These are phyloP conservation scores for Fusarium sp. DNA, from an alignment of 2,329 filamentous ascomycete species.

Conservation along the genomic window DNA sequence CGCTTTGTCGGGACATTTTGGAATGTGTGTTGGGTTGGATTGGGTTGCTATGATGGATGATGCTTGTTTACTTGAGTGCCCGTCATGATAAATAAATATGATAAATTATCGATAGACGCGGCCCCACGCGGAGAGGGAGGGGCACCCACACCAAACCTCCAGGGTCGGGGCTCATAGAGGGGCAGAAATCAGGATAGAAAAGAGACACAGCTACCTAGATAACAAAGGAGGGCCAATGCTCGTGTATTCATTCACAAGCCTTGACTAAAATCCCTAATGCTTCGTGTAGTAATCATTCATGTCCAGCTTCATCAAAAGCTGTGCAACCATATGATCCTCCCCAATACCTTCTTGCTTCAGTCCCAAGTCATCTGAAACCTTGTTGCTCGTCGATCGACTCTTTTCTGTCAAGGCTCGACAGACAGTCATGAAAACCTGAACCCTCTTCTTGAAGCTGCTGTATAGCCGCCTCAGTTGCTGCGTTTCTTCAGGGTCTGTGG, in stretches of 20 bases:
- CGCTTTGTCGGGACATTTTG: conserved; percentile 60
- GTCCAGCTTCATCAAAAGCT: conserved; percentile 74
- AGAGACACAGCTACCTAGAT: not conserved
- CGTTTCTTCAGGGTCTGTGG: conserved; percentile 13
- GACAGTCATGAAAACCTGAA: conserved; percentile 77
- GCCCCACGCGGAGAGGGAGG: conserved; percentile 50
- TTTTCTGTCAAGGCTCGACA: conserved; percentile 74
- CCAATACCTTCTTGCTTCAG: conserved; percentile 51
- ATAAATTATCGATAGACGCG: no score
- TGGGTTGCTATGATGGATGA: conserved; percentile 9
- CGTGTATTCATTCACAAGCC: not conserved
- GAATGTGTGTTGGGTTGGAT: not conserved
- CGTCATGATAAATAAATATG: conserved; percentile 36
- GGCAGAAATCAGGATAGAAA: conserved; percentile 2
- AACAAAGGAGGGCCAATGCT: not conserved
- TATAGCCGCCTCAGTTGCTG: conserved; percentile 62
- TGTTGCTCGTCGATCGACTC: conserved; percentile 53
- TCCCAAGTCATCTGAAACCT: conserved; percentile 45
- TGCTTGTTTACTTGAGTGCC: conserved; percentile 17
- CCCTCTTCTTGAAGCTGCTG: conserved; percentile 72
- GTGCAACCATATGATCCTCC: conserved; percentile 69
- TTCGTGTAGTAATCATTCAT: conserved; percentile 72
- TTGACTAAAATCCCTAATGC: conserved; percentile 16
- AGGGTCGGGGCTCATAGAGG: conserved; percentile 12
- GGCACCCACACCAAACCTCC: not conserved